Evolutionary conservation across 148 eudicot species (phyloP), one percentile per base, ranked within the genome.

Genomic region (Camellia granthamiana): DNA sequence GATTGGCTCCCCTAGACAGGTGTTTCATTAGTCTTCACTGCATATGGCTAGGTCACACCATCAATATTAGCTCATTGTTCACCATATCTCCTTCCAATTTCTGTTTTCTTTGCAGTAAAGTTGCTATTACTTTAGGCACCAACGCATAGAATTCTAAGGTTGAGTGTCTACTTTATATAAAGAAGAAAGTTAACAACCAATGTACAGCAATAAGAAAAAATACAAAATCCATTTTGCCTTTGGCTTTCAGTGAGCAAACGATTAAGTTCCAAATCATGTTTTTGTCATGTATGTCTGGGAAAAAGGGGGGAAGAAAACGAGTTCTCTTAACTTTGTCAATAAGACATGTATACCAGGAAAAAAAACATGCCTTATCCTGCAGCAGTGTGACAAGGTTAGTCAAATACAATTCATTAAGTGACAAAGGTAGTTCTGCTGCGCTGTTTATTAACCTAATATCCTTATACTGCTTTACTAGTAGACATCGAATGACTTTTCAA

Each of bases 51-150:
- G 38, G 38, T 30, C 38, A 30, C 38, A 30, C 38, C 38, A 30
- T 30, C 38, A 1, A 30, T 30, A 30, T 30, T 30, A 67, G 46
- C 71, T 46, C 12, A 38, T 66, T 21, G 38, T 66, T 66, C 42
- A 30, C 69, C 69, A 66, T 30, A 38, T 42, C 21, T 42, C 16
- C 43, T 2, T 30, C 38, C 38, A n/a, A 68, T 15, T 16, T 43
- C 49, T 43, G 16, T 68, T 68, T 66, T 69, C 72, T 69, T 44
- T 18, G 52, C 72, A 69, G 44, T 21, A 67, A 67, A 69, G 51
- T 43, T 1, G 16, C 16, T 42, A 69, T 69, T 68, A 47, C 69
- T 61, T 61, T 61, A 61, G 21, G 23, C 65, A 61, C 65, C 1
- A 61, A 61, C n/a, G 65, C 67, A 63, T 19, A 63, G 2, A 21